These are phyloP conservation scores for Tillandsia fasciculata DNA, from an alignment of 176 grass and related monocot genomes.

Conservation along the genomic window DNA sequence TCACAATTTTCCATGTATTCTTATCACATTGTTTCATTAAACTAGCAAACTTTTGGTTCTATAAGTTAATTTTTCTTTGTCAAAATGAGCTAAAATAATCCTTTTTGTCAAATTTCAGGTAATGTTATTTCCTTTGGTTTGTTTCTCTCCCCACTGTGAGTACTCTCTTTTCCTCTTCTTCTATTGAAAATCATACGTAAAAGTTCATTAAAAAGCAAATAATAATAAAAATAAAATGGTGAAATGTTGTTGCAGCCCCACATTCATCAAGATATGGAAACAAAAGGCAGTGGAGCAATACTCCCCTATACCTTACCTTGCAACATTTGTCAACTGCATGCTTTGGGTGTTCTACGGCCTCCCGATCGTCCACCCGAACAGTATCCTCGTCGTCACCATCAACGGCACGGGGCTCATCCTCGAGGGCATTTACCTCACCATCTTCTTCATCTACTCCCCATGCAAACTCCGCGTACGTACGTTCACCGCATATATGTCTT, in stretches of 20 bases:
- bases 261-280: constrained; percentile 48
- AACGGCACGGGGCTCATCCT: constrained; percentile 57
- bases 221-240: too few species aligned
- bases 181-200: too few species aligned
- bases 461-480: constrained; percentile 28
- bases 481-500: too few species aligned
- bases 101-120: constrained; percentile 16
- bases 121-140: constrained; percentile 74
- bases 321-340: constrained; percentile 76
- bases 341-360: constrained; percentile 81
- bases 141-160: constrained; percentile 78
- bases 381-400: constrained; percentile 70
- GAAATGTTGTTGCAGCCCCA: constrained; percentile 30
- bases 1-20: too few species aligned
- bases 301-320: constrained; percentile 61
- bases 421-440: constrained; percentile 51
- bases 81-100: too few species aligned
- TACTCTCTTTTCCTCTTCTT: neutral
- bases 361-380: constrained; percentile 74
- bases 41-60: too few species aligned
- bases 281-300: constrained; percentile 54
- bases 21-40: too few species aligned
- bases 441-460: constrained; percentile 44
- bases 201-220: too few species aligned
- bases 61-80: too few species aligned